phyloP scores from a whole-genome alignment of 164 flowering plant genomes.

The Protea cynaroides region DNA sequence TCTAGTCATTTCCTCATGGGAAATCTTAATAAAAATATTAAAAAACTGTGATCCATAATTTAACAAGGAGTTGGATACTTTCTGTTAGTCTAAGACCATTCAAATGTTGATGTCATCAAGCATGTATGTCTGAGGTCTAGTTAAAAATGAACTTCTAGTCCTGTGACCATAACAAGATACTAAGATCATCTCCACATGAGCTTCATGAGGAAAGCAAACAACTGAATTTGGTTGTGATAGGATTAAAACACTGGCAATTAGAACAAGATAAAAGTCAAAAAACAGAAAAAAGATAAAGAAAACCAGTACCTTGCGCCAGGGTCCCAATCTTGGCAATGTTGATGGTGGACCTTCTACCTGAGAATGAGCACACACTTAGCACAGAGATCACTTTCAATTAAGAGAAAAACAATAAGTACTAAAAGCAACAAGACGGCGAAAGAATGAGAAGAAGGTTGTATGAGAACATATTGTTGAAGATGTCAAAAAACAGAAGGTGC shows the following conservation, averaged over 20 bases:
- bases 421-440: not conserved
- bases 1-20: no score
- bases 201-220: no score
- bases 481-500: no score
- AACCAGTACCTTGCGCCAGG: conserved; percentile 82
- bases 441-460: not conserved
- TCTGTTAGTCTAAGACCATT: no score
- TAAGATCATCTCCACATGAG: no score
- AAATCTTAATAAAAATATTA: no score
- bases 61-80: no score
- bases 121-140: no score
- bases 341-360: conserved; percentile 61
- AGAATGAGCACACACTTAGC: conserved; percentile 7
- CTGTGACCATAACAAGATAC: no score
- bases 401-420: not conserved
- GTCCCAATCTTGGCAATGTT: conserved; percentile 62
- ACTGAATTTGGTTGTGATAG: not conserved
- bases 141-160: no score
- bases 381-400: not conserved
- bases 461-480: not conserved
- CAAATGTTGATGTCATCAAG: no score
- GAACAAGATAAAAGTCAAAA: not conserved
- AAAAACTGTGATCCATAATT: no score
- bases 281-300: not conserved
- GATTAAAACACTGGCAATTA: not conserved